phyloP scores from a whole-genome alignment of 2,329 filamentous ascomycete genomes.

The Cladosporium austrohemisphaericum region DNA sequence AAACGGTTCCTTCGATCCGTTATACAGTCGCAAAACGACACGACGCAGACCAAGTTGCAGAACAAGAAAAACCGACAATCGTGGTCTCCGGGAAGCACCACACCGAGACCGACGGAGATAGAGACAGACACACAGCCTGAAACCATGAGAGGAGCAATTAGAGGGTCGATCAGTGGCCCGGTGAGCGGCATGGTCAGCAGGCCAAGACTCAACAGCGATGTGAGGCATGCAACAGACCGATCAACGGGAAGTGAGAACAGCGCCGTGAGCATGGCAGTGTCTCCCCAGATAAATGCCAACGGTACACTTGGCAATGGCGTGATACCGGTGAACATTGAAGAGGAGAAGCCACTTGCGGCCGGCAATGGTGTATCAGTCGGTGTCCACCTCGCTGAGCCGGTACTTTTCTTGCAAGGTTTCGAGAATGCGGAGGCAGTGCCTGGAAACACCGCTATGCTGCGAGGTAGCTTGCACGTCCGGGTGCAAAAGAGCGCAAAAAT shows the following conservation, averaged over 20 bases:
- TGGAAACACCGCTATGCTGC: slow-evolving; percentile 73
- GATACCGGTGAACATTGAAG: slow-evolving; percentile 34
- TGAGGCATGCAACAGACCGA: slow-evolving; percentile 34
- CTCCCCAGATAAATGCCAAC: slow-evolving; percentile 13
- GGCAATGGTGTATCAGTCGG: slow-evolving; percentile 72
- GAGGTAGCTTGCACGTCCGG: slow-evolving; percentile 76
- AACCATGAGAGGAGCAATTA: slow-evolving; percentile 39
- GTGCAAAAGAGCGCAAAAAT: slow-evolving; percentile 89
- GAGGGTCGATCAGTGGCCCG: slow-evolving; percentile 39
- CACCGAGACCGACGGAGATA: background rate
- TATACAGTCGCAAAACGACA: slow-evolving; percentile 26
- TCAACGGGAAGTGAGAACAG: slow-evolving; percentile 16
- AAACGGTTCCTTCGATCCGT: slow-evolving; percentile 49
- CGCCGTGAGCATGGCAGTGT: slow-evolving; percentile 15
- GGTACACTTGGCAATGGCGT: slow-evolving; percentile 20
- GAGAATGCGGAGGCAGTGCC: slow-evolving; percentile 64
- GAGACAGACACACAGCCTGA: slow-evolving; percentile 19
- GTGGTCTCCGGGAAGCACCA: slow-evolving; percentile 27
- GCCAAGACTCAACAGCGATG: slow-evolving; percentile 40
- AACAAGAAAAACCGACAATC: slow-evolving; percentile 29
- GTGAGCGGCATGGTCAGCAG: slow-evolving; percentile 37
- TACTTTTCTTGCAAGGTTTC: slow-evolving; percentile 74
- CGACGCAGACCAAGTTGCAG: slow-evolving; percentile 9
- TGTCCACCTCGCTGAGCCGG: slow-evolving; percentile 74
- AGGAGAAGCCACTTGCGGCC: slow-evolving; percentile 70